Conservation (phyloP, 2,329 filamentous ascomycete species). For the Penicillium sp. region DNA sequence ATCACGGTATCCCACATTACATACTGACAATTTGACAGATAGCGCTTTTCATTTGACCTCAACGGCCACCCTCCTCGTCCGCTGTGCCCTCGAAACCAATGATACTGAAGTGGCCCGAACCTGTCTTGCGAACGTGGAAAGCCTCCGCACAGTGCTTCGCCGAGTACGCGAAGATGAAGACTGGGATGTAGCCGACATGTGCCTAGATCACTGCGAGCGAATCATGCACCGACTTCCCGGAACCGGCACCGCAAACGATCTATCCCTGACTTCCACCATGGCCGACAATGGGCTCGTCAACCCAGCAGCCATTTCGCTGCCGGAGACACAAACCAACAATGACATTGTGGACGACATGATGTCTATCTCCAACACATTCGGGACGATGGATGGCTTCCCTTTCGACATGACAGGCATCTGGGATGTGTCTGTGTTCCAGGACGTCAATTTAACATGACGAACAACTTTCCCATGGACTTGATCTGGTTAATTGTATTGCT, state of each 20-base stretch:
- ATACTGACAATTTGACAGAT: conserved; percentile 26
- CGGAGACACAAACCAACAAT: conserved; percentile 42
- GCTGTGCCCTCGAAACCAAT: conserved; percentile 48
- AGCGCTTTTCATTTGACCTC: conserved; percentile 51
- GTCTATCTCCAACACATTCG: conserved; percentile 43
- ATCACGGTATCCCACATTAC: neutral
- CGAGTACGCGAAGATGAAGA: conserved; percentile 46
- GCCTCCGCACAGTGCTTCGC: conserved; percentile 45
- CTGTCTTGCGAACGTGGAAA: conserved; percentile 45
- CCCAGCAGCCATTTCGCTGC: conserved; percentile 37
- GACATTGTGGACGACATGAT: conserved; percentile 46
- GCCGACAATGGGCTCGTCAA: conserved; percentile 32
- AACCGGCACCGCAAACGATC: conserved; percentile 16
- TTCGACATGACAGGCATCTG: conserved; percentile 45
- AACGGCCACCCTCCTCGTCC: conserved; percentile 49
- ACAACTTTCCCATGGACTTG: too few relatives aligned
- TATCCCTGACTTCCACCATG: conserved; percentile 16
- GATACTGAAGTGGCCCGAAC: conserved; percentile 43
- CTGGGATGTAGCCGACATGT: conserved; percentile 54
- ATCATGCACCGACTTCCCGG: conserved; percentile 40
- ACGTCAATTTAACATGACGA: conserved; percentile 29
- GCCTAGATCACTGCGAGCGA: conserved; percentile 46
- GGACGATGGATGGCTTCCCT: conserved; percentile 43
- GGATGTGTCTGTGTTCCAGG: conserved; percentile 42
- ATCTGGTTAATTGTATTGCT: too few relatives aligned